Conservation (phyloP, 768 basidiomycete species). For the Mycena rebaudengoi region DNA sequence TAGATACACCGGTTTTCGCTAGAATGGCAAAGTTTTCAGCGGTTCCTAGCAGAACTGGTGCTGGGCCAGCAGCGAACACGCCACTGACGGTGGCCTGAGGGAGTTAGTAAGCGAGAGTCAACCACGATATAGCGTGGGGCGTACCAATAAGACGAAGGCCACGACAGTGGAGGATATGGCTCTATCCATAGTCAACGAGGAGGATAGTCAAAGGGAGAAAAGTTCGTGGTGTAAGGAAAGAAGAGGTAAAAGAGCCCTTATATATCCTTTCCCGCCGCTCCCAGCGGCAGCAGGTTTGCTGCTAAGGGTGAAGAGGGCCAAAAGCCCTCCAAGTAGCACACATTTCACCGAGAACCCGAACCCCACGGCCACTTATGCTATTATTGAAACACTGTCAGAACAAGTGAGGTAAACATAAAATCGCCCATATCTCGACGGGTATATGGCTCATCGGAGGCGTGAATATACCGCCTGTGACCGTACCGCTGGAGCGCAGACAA, state of each 20-base stretch:
- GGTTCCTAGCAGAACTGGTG: background rate
- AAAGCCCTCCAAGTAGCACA: background rate
- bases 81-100: background rate
- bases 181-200: no score
- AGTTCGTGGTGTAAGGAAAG: no score
- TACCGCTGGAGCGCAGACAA: background rate
- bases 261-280: no score
- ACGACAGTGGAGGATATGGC: no score
- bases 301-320: background rate
- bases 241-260: no score
- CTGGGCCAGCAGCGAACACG: background rate
- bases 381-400: background rate
- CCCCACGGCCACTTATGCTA: background rate
- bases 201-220: no score
- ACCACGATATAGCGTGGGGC: background rate
- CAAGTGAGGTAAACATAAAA: background rate
- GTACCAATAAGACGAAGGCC: background rate
- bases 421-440: background rate
- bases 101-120: background rate
- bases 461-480: background rate
- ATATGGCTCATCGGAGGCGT: background rate
- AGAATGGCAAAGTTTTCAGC: background rate
- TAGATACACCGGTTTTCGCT: background rate
- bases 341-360: background rate
- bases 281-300: background rate